Percentiles rank a stretch among this genome's conserved stretches.
Conservation (phyloP, 345 rosid genomes). For the Cardamine chenopodiifolia region DNA sequence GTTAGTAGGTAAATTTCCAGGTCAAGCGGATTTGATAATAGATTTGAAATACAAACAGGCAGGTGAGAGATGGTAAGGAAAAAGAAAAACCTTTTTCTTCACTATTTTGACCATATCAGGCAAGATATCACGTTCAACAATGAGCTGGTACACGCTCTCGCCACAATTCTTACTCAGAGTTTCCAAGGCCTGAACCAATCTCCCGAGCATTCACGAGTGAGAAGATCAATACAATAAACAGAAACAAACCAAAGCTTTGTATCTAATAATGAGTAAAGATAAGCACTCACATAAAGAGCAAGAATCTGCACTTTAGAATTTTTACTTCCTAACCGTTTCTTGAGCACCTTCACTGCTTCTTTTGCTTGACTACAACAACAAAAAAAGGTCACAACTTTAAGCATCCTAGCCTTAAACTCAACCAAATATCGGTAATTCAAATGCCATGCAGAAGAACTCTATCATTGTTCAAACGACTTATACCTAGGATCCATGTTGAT, state of each 20-base stretch:
- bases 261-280: background rate
- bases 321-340: conserved; percentile 89
- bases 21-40: conserved; percentile 2
- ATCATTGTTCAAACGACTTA: conserved; percentile 29
- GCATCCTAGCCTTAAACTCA: conserved; percentile 5
- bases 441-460: background rate
- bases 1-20: conserved; percentile 21
- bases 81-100: conserved; percentile 77
- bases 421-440: conserved; percentile 1
- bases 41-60: conserved; percentile 14
- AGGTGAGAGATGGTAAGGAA: conserved; percentile 17
- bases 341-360: conserved; percentile 85
- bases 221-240: conserved; percentile 7
- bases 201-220: conserved; percentile 5
- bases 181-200: conserved; percentile 74
- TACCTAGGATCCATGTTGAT: conserved; percentile 94
- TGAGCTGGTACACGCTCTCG: conserved; percentile 80
- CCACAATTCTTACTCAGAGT: conserved; percentile 95
- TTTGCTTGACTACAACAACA: conserved; percentile 72
- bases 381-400: background rate
- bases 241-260: background rate
- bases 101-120: conserved; percentile 97
- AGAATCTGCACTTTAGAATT: conserved; percentile 87
- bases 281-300: conserved; percentile 71
- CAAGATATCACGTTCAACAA: conserved; percentile 86